phyloP scores from a whole-genome alignment of 1,284 basidiomycete species.

The Testicularia cyperi region DNA sequence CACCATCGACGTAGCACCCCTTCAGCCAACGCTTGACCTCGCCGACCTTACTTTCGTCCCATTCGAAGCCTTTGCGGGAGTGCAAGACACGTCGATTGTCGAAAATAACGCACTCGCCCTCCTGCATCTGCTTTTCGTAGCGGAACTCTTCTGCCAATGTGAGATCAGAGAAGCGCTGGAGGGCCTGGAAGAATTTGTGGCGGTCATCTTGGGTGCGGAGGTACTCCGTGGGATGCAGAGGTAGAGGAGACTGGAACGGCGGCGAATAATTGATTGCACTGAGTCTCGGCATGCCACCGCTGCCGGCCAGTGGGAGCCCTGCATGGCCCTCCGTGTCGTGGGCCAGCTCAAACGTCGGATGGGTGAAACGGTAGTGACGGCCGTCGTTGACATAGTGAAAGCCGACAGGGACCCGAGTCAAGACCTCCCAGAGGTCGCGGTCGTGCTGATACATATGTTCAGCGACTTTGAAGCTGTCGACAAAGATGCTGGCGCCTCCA shows the following conservation, averaged over 20 bases:
- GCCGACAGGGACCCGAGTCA: slow-evolving; percentile 71
- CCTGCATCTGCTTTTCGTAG: slow-evolving; percentile 72
- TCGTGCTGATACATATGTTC: slow-evolving; percentile 65
- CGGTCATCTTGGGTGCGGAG: slow-evolving; percentile 14
- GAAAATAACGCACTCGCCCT: slow-evolving; percentile 86
- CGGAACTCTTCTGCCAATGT: slow-evolving; percentile 67
- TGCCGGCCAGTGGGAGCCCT: slow-evolving; percentile 13
- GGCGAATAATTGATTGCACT: slow-evolving; percentile 81
- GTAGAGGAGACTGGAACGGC: slow-evolving; percentile 82
- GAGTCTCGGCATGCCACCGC: slow-evolving; percentile 51
- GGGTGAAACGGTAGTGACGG: slow-evolving; percentile 77
- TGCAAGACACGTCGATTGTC: slow-evolving; percentile 93
- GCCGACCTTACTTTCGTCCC: slow-evolving; percentile 60
- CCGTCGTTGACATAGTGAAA: slow-evolving; percentile 92
- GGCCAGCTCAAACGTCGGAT: slow-evolving; percentile 76
- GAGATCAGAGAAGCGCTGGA: slow-evolving; percentile 68
- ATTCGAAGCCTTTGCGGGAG: slow-evolving; percentile 75
- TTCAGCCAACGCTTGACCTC: slow-evolving; percentile 68
- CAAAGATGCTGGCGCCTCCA: slow-evolving; percentile 85
- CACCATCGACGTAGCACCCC: slow-evolving; percentile 76
- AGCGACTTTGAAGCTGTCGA: slow-evolving; percentile 77
- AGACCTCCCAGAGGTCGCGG: slow-evolving; percentile 67
- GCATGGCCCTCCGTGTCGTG: slow-evolving; percentile 37
- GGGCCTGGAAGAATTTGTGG: slow-evolving; percentile 62
- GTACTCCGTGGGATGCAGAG: slow-evolving; percentile 43